Evolutionary conservation across 2,329 filamentous ascomycete species (phyloP).

Genomic region (Phoma sp.): DNA sequence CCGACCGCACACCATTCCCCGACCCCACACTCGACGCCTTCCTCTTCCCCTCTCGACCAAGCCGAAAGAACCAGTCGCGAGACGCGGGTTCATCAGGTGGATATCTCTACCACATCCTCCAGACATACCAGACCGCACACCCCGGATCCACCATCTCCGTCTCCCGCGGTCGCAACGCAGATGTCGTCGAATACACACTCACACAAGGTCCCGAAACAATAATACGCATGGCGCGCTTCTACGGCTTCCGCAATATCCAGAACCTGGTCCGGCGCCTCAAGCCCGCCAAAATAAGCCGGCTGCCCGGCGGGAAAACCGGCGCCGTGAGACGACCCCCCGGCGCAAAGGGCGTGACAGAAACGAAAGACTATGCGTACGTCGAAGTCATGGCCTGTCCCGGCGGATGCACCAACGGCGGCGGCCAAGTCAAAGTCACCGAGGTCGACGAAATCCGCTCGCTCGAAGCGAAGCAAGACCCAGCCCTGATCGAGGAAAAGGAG

Average conservation of each 20-base stretch:
- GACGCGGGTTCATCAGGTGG: conserved; percentile 84
- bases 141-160: conserved; percentile 76
- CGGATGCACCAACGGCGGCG: conserved; percentile 97
- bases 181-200: conserved; percentile 86
- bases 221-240: conserved; percentile 74
- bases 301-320: conserved; percentile 45
- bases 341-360: conserved; percentile 58
- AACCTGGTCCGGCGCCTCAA: conserved; percentile 94
- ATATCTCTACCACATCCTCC: conserved; percentile 84
- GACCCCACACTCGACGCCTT: conserved; percentile 75
- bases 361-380: conserved; percentile 85
- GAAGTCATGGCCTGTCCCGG: conserved; percentile 99
- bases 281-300: conserved; percentile 73
- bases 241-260: conserved; percentile 98
- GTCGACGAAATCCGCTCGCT: conserved; percentile 56
- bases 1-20: conserved; percentile 69
- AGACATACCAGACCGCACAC: conserved; percentile 73
- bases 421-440: conserved; percentile 91
- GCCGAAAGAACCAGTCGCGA: conserved; percentile 52
- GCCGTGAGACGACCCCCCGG: conserved; percentile 72
- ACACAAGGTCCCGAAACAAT: conserved; percentile 56
- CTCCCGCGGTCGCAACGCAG: conserved; percentile 82
- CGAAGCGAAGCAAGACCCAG: conserved; percentile 33
- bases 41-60: conserved; percentile 67
- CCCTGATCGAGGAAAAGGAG: conserved; percentile 15